A percentile compares a stretch with the other conserved stretches of the same genome.
These are phyloP conservation scores for Vigna trinervia DNA, from an alignment of 306 rosid genomes.

Conservation along the genomic window DNA sequence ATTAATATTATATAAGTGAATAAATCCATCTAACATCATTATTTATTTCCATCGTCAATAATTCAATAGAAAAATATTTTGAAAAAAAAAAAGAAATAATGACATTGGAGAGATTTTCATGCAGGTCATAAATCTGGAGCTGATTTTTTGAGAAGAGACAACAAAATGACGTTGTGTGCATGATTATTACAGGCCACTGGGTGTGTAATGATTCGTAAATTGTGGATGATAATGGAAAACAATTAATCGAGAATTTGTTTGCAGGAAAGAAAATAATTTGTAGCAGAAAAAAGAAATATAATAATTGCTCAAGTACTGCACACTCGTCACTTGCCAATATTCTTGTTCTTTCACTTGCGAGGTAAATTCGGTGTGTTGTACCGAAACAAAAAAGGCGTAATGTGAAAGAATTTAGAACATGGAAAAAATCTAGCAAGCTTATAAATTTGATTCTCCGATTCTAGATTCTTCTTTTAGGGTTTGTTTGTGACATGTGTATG, in stretches of 20 bases:
- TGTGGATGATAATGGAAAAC: not conserved
- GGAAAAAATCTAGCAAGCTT: conserved; percentile 18
- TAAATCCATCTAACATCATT: not conserved
- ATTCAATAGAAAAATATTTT: not conserved
- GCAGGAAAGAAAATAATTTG: not conserved
- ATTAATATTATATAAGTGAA: not conserved
- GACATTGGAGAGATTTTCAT: not conserved
- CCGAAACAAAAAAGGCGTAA: not conserved
- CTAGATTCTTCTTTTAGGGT: conserved; percentile 20
- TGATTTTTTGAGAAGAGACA: not conserved
- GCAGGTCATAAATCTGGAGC: not conserved
- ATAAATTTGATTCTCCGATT: conserved; percentile 26
- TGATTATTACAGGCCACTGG: not conserved
- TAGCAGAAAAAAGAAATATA: not conserved
- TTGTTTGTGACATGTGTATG: not conserved
- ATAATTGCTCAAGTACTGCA: not conserved
- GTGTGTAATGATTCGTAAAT: not conserved
- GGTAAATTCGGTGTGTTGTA: conserved; percentile 5
- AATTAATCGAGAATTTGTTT: not conserved
- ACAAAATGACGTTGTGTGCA: not conserved
- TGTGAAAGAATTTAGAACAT: conserved; percentile 36
- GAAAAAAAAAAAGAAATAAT: too few relatives aligned
- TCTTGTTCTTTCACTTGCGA: conserved; percentile 17
- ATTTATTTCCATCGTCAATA: not conserved
- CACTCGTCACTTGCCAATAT: not conserved